Conservation (phyloP, 495 filamentous ascomycete species). For the Hypoxylon lenormandii region DNA sequence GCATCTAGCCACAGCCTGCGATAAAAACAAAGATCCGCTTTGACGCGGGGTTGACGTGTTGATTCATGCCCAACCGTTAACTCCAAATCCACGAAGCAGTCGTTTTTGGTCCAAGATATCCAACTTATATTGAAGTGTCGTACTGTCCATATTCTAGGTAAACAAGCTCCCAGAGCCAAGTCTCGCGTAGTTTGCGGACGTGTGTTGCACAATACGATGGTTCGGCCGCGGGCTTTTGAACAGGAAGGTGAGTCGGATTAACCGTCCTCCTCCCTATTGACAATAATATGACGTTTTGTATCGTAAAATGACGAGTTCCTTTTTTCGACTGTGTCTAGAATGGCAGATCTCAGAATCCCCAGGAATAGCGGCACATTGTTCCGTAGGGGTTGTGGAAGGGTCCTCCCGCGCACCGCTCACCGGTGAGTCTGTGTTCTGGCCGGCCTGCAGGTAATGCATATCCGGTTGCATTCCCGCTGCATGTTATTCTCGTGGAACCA, state of each 20-base stretch:
- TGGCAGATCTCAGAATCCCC: conserved; percentile 5
- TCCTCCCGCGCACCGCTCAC: conserved; percentile 28
- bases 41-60: conserved; percentile 20
- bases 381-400: conserved; percentile 34
- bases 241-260: conserved; percentile 6
- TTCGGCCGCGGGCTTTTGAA: background rate
- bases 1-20: conserved; percentile 5
- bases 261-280: conserved; percentile 8
- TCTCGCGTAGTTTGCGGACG: conserved; percentile 1
- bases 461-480: conserved; percentile 48
- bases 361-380: conserved; percentile 37
- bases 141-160: conserved; percentile 5
- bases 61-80: conserved; percentile 25
- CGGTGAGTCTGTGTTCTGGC: conserved; percentile 30
- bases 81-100: conserved; percentile 6
- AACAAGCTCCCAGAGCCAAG: conserved; percentile 7
- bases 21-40: conserved; percentile 21
- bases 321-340: background rate
- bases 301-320: conserved; percentile 14
- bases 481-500: conserved; percentile 39
- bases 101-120: conserved; percentile 5
- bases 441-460: conserved; percentile 44
- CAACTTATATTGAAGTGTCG: background rate
- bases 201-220: conserved; percentile 5
- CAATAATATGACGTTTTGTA: background rate